phyloP scores from a whole-genome alignment of 2,329 filamentous ascomycete genomes.

The Pseudogymnoascus sp. region DNA sequence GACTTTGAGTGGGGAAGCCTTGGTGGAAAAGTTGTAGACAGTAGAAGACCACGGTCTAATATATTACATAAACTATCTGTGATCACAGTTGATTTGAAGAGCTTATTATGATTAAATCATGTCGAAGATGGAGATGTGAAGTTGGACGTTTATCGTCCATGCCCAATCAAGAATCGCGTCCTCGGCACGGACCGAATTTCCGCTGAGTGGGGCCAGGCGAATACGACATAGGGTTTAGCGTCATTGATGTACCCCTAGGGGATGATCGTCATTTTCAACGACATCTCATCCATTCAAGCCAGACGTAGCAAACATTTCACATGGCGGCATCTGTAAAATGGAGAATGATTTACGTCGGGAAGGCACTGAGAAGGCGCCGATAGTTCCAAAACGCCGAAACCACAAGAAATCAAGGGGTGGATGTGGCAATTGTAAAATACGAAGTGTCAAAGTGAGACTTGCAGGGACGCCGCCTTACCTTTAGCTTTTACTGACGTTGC shows the following conservation, averaged over 20 bases:
- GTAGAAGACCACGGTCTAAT: neutral
- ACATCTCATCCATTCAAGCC: neutral
- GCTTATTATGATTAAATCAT: neutral
- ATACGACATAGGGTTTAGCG: neutral
- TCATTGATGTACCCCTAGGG: too few species aligned
- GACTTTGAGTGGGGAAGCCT: conserved; percentile 13
- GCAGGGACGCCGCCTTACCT: conserved; percentile 16
- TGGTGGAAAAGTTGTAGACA: neutral
- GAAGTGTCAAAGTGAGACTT: conserved; percentile 41
- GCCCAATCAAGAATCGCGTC: neutral
- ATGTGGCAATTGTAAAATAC: conserved; percentile 48
- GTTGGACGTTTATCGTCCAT: neutral
- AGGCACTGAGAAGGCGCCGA: neutral
- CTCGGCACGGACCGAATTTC: neutral
- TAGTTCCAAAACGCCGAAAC: conserved; percentile 17
- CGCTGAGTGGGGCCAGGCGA: neutral
- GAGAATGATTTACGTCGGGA: neutral
- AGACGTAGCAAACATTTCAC: neutral
- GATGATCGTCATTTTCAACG: neutral
- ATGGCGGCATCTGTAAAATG: neutral
- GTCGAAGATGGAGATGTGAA: neutral
- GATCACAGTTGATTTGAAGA: neutral
- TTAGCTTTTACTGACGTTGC: conserved; percentile 7
- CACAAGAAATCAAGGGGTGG: conserved; percentile 47
- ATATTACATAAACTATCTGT: neutral